Conservation (phyloP, 352 stramenopile species). For the Globisporangium spiculum region DNA sequence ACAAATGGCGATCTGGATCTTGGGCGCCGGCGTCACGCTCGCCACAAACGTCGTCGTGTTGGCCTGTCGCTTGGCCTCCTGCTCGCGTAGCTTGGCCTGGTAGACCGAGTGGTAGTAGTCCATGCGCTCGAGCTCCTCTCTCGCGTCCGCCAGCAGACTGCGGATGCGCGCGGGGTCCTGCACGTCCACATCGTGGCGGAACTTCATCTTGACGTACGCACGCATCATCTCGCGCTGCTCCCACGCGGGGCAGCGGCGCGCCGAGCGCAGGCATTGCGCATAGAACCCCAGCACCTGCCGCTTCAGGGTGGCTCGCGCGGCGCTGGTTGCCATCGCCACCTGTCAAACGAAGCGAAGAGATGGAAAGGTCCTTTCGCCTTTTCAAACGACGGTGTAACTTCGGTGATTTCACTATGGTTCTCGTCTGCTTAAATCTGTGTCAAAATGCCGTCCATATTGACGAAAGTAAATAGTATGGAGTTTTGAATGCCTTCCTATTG, state of each 20-base stretch:
- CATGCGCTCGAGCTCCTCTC: conserved; percentile 82
- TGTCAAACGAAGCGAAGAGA: not conserved
- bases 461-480: not conserved
- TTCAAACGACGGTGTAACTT: too few species aligned
- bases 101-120: conserved; percentile 87
- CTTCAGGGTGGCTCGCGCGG: conserved; percentile 8
- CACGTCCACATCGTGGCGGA: conserved; percentile 48
- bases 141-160: conserved; percentile 51
- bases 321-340: not conserved
- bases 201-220: conserved; percentile 76
- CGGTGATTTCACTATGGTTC: too few species aligned
- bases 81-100: conserved; percentile 48
- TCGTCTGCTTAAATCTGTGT: too few species aligned
- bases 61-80: conserved; percentile 10
- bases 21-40: not conserved
- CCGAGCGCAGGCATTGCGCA: conserved; percentile 69
- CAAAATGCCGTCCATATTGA: too few species aligned
- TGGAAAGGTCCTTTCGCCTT: too few species aligned
- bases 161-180: conserved; percentile 56
- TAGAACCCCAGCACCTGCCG: conserved; percentile 61
- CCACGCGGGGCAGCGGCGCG: conserved; percentile 67
- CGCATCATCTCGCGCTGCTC: conserved; percentile 86
- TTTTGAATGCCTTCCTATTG: too few species aligned
- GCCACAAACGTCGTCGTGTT: not conserved
- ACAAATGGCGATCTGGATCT: conserved; percentile 25